Evolutionary conservation across 805 yeast genomes (phyloP), one percentile per base, ranked within the genome.

Genomic region (Yamadazyma kitorensis): DNA sequence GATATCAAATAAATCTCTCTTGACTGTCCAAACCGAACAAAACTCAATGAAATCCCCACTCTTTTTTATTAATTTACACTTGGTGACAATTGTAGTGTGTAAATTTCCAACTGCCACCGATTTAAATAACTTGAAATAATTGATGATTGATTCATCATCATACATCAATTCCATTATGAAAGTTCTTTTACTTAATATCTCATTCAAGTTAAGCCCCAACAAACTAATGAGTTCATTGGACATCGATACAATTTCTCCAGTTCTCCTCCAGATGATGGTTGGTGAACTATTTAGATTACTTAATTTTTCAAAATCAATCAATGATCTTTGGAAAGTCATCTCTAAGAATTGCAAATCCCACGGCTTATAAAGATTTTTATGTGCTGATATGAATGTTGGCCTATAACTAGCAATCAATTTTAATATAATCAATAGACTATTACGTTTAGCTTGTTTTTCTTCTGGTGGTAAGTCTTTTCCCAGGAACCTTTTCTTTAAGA

Each of bases 1-100:
- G 30, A 86, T 77, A 57, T 84, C 91, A 59, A 84, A 86, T 30
- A 81, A 77, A 59, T 86, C 95, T 45, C 93, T 64, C 45, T 83
- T 83, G 11, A 86, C 86, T 0, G 95, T 86, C 88, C 93, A 83
- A 11, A 86, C 86, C 26, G 86, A 78, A 24, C 88, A 80, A 48
- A 88, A 84, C 40, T 76, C 76, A 16, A 80, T 71, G 36, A 35
- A 61, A 11, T 52, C 63, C 30, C 19, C 39, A 58, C 15, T 38
- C 6, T 22, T 27, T 45, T 66, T 69, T 24, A 59, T 51, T 29
- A 73, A 52, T 42, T 71, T 73, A 54, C 80, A 74, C 43, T 66
- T 69, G 2, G 81, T 76, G 28, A 68, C 50, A 34, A 72, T 69
- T 6, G 72, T 68, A 40, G 76, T 74, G 44, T 72, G 76, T 34